Base-by-base conservation (phyloP, 768 basidiomycete species). In the Boletales sp. region DNA sequence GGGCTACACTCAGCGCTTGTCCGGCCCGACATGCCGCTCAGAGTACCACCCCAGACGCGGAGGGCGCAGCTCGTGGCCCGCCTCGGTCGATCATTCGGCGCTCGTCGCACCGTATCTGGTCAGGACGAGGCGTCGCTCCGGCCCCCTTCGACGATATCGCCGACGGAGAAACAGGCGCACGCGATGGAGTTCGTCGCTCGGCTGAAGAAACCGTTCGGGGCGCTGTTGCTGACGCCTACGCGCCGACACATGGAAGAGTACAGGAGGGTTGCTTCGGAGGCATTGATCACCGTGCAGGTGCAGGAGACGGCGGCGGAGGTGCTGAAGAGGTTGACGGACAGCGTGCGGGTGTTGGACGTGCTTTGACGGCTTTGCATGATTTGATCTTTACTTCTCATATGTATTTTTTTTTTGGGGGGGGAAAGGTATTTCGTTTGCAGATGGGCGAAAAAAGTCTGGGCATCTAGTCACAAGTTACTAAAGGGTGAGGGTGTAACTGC, bases 241-340 rank as follows among this genome's bases (percentile, higher is more conserved):
- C 44, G 40, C 6, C 36, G 40, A 3, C 31, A 43, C 3, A 21
- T 40, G 8, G 18, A 21, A 11, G 52, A 53, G 19, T 55, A 57
- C 24, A 57, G 30, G 42, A 48, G 50, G 31, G 39, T 58, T 31
- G 51, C 56, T 0, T 15, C 51, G 13, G 48, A 50, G 11, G 46
- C 37, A 4, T 18, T 19, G 21, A 47, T 58, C 40, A 50, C 8
- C 0, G 57, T 54, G 15, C 56, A 32, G 11, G 17, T 51, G 8
- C 14, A 36, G 37, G 48, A 47, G 21, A 21, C 50, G n/a, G 27
- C 19, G 13, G 15, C 54, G 12, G 13, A 8, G 38, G 13, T 39
- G 21, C 34, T 56, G n/a, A 11, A 18, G 3, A 3, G 2, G 27
- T 17, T 58, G 38, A 17, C 48, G 5, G 31, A 42, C 0, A 36